Evolutionary conservation across 2,329 filamentous ascomycete species (phyloP).

Genomic region (Fusarium hostae): DNA sequence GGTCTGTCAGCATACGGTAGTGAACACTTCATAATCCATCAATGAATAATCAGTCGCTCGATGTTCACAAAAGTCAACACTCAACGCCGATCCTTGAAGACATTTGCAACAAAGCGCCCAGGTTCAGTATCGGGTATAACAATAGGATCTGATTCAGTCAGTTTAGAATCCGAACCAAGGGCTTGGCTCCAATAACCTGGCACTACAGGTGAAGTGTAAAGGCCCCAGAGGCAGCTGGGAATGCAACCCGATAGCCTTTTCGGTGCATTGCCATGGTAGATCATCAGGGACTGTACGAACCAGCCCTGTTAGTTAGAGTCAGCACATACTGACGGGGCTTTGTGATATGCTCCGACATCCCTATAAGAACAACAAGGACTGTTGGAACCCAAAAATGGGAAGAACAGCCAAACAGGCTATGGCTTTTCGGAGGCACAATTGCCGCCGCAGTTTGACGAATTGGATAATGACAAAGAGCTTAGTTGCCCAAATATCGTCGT

Average conservation of each 20-base stretch:
- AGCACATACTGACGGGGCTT: not conserved
- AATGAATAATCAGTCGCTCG: not conserved
- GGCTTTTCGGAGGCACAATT: not conserved
- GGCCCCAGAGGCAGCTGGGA: not conserved
- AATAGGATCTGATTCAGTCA: not conserved
- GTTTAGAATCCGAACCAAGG: not conserved
- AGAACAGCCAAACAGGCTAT: not conserved
- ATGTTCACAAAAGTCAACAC: not conserved
- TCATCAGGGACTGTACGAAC: not conserved
- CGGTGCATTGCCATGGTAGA: not conserved
- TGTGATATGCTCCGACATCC: not conserved
- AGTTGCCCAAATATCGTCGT: not conserved
- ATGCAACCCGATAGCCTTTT: not conserved
- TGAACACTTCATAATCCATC: not conserved
- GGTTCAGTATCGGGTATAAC: not conserved
- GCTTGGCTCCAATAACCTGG: not conserved
- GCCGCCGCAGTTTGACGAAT: conserved; percentile 1
- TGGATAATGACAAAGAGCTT: not conserved
- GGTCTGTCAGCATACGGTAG: not conserved
- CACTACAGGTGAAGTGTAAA: not conserved
- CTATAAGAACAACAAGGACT: not conserved
- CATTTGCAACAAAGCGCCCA: not conserved
- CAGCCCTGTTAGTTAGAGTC: not conserved
- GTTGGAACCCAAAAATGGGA: not conserved
- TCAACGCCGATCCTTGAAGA: not conserved